A percentile compares a stretch with the other conserved stretches of the same genome.
Evolutionary conservation across 495 filamentous ascomycete genomes (phyloP).

Genomic region (Penicillium salamii): DNA sequence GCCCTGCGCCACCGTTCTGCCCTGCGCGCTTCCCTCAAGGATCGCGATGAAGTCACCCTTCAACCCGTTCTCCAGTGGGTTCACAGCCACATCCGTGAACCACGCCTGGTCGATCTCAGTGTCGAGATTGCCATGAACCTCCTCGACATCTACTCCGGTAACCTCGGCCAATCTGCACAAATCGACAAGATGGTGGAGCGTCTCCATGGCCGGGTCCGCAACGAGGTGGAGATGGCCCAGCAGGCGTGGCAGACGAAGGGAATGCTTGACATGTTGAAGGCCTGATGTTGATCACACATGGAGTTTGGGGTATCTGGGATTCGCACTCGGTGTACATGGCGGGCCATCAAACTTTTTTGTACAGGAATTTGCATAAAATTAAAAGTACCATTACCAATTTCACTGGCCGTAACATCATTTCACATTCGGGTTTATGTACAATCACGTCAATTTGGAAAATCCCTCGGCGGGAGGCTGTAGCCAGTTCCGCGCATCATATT

Average conservation of each 20-base stretch:
- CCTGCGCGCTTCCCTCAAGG: slow-evolving; percentile 72
- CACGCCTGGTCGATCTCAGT: slow-evolving; percentile 71
- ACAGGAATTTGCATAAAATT: slow-evolving; percentile 31
- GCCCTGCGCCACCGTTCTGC: slow-evolving; percentile 87
- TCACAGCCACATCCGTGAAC: slow-evolving; percentile 71
- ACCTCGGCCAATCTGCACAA: slow-evolving; percentile 69
- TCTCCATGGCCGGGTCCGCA: slow-evolving; percentile 65
- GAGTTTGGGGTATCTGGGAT: slow-evolving; percentile 29
- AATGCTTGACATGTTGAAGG: slow-evolving; percentile 75
- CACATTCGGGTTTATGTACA: neutral
- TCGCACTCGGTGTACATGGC: slow-evolving; percentile 28
- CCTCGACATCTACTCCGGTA: slow-evolving; percentile 81
- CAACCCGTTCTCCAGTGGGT: slow-evolving; percentile 84
- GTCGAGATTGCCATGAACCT: slow-evolving; percentile 77
- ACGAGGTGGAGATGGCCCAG: slow-evolving; percentile 78
- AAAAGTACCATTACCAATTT: slow-evolving; percentile 23
- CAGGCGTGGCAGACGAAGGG: slow-evolving; percentile 73
- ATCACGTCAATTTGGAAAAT: slow-evolving; percentile 59
- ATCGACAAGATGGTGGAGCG: slow-evolving; percentile 63
- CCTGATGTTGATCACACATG: slow-evolving; percentile 22
- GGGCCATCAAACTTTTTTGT: slow-evolving; percentile 26
- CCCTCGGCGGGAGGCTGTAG: slow-evolving; percentile 77
- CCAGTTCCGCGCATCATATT: slow-evolving; percentile 90
- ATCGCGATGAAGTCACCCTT: slow-evolving; percentile 78
- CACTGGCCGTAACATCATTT: slow-evolving; percentile 3